A percentile compares a stretch with the other conserved stretches of the same genome.
Evolutionary conservation across 2,329 filamentous ascomycete genomes (phyloP).

Genomic region (Beauveria brongniartii): DNA sequence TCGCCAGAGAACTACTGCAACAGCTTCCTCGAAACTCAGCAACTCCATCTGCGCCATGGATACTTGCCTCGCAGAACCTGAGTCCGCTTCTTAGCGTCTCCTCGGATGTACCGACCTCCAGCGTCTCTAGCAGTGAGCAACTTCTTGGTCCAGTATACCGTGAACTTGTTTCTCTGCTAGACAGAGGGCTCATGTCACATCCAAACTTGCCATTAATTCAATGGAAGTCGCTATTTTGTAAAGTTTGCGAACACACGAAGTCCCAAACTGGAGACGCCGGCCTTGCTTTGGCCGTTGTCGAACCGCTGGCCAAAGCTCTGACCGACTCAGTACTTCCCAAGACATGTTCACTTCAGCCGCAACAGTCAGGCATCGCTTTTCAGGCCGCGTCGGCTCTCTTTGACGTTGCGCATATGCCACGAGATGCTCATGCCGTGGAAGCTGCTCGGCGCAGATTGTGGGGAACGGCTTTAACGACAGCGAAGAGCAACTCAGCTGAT

Average conservation of each 20-base stretch:
- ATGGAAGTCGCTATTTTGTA: slow-evolving; percentile 49
- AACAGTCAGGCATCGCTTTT: not conserved
- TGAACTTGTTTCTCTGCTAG: slow-evolving; percentile 59
- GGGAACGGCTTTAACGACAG: slow-evolving; percentile 28
- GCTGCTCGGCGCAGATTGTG: slow-evolving; percentile 58
- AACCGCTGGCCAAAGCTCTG: slow-evolving; percentile 57
- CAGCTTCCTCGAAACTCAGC: slow-evolving; percentile 36
- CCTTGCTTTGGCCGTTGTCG: slow-evolving; percentile 57
- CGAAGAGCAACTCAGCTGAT: slow-evolving; percentile 42
- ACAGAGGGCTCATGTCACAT: slow-evolving; percentile 46
- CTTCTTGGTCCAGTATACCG: slow-evolving; percentile 61
- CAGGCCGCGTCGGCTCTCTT: slow-evolving; percentile 34
- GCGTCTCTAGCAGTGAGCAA: slow-evolving; percentile 25
- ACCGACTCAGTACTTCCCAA: slow-evolving; percentile 26
- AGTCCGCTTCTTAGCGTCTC: slow-evolving; percentile 31
- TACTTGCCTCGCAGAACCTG: slow-evolving; percentile 40
- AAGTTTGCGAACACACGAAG: slow-evolving; percentile 47
- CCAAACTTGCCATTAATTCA: slow-evolving; percentile 37
- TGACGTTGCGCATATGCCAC: slow-evolving; percentile 43
- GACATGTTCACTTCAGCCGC: not conserved
- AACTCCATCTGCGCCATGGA: slow-evolving; percentile 43
- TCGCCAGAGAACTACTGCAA: slow-evolving; percentile 44
- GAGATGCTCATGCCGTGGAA: slow-evolving; percentile 56
- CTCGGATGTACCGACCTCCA: slow-evolving; percentile 15
- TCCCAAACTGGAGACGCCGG: slow-evolving; percentile 60